Base-by-base conservation (phyloP, 306 rosid genomes). In the Vicia faba region DNA sequence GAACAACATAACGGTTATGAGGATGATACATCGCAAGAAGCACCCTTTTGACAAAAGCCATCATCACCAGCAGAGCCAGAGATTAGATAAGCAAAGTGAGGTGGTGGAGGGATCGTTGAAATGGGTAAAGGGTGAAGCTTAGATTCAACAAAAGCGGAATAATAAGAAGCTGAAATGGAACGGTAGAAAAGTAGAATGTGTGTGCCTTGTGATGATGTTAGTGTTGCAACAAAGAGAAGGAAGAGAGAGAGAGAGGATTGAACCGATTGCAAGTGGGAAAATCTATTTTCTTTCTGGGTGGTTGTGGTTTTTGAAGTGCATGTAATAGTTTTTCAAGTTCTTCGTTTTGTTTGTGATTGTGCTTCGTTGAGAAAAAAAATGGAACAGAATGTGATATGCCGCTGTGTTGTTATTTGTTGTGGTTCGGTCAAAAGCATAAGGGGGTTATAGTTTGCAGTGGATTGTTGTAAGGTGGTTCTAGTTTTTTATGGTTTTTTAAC, bases 41-140 rank as follows among this genome's bases (percentile, higher is more conserved):
- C 0, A 85, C 89, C 28, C 99, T 82, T 69, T 73, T 88, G 0
- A 86, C 79, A 56, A 84, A 60, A 6, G 48, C n/a, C 70, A 3
- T 92, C 96, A 43, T 95, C 95, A n/a, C 90, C 88, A 59, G 33
- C 75, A 36, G 99, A 95, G 69, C 99, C 99, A 40, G 99, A 95
- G 31, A 95, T 67, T 33, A 95, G 83, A 77, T 95, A 95, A 0
- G 99, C 97, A 26, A 90, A 44, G 13, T 96, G 86, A 2, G 99
- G 99, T n/a, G 96, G 95, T 0, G 95, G 95, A 2, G 95, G 99
- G 3, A 83, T 79, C 7, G 50, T 4, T 4, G 95, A 74, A 35
- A 82, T 39, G 1, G 96, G 97, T 4, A 83, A 33, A 0, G 91
- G 92, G 6, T 61, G 86, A 26, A 95, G n/a, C n/a, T n/a, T n/a